Percentiles rank a stretch among this genome's conserved stretches.
These are phyloP conservation scores for Tricholoma hemisulphureum DNA, from an alignment of 768 basidiomycete species.

Conservation along the genomic window DNA sequence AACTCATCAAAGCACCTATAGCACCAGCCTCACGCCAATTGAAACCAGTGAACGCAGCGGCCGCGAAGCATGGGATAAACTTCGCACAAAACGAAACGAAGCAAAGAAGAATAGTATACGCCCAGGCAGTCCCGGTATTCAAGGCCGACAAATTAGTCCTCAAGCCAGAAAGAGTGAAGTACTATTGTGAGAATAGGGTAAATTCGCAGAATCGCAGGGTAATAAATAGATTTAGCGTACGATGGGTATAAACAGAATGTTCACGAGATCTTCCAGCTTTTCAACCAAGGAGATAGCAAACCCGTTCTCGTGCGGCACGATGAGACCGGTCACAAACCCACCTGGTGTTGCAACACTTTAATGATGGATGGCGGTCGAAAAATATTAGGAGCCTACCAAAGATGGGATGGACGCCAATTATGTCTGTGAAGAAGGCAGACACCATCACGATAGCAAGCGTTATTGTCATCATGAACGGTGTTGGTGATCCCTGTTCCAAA, in stretches of 20 bases:
- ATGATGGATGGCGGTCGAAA: neutral
- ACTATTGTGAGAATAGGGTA: slow-evolving; percentile 35
- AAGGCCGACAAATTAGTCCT: slow-evolving; percentile 78
- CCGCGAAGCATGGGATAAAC: slow-evolving; percentile 64
- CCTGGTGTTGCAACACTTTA: slow-evolving; percentile 38
- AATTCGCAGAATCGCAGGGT: neutral
- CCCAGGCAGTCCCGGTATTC: slow-evolving; percentile 77
- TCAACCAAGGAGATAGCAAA: slow-evolving; percentile 79
- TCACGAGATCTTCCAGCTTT: slow-evolving; percentile 85
- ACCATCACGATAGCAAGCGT: slow-evolving; percentile 71
- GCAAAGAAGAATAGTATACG: slow-evolving; percentile 72
- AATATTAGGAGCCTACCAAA: slow-evolving; percentile 41
- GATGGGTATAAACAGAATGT: slow-evolving; percentile 72
- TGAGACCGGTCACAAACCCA: slow-evolving; percentile 78
- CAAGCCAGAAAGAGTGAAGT: slow-evolving; percentile 79
- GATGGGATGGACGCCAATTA: slow-evolving; percentile 77
- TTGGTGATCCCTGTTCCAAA: slow-evolving; percentile 70
- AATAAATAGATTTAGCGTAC: slow-evolving; percentile 43
- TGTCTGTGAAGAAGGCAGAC: slow-evolving; percentile 82
- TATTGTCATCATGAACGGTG: slow-evolving; percentile 73
- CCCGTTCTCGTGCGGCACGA: slow-evolving; percentile 81
- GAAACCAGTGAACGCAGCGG: slow-evolving; percentile 64
- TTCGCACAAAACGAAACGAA: slow-evolving; percentile 77
- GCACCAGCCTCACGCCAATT: slow-evolving; percentile 75
- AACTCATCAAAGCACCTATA: slow-evolving; percentile 86